phyloP scores from a whole-genome alignment of 2,329 filamentous ascomycete genomes.

The Penicillium sp. region DNA sequence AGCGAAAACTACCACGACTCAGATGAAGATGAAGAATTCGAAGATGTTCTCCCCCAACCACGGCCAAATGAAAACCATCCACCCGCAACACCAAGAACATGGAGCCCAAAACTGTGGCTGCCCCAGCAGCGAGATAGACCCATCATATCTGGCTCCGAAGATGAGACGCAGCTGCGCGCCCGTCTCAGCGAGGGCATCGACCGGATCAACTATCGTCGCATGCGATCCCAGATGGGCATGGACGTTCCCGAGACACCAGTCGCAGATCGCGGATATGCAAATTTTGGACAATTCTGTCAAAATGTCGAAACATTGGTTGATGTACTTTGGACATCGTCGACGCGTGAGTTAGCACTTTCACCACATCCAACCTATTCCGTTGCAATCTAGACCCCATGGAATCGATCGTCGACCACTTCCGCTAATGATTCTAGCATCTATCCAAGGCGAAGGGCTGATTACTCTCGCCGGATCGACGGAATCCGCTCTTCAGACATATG shows the following conservation, averaged over 20 bases:
- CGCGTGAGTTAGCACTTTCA: constrained; percentile 56
- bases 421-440: constrained; percentile 49
- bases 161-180: constrained; percentile 44
- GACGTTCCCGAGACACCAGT: constrained; percentile 25
- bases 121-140: constrained; percentile 51
- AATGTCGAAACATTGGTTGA: constrained; percentile 72
- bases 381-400: too few relatives aligned
- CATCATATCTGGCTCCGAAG: constrained; percentile 51
- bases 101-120: constrained; percentile 30
- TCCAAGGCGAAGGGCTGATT: constrained; percentile 80
- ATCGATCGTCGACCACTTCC: too few relatives aligned
- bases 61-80: not conserved
- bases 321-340: constrained; percentile 79
- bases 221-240: constrained; percentile 39
- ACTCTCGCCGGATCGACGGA: constrained; percentile 67
- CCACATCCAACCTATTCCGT: too few relatives aligned
- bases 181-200: constrained; percentile 16
- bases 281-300: constrained; percentile 62
- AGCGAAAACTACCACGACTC: constrained; percentile 7
- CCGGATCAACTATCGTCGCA: constrained; percentile 17
- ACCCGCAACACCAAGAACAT: constrained; percentile 2
- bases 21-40: constrained; percentile 18
- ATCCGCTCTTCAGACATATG: constrained; percentile 67
- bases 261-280: constrained; percentile 50
- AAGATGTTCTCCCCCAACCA: constrained; percentile 15